Conservation (phyloP, 164 flowering plant genomes). For the Piper betle region DNA sequence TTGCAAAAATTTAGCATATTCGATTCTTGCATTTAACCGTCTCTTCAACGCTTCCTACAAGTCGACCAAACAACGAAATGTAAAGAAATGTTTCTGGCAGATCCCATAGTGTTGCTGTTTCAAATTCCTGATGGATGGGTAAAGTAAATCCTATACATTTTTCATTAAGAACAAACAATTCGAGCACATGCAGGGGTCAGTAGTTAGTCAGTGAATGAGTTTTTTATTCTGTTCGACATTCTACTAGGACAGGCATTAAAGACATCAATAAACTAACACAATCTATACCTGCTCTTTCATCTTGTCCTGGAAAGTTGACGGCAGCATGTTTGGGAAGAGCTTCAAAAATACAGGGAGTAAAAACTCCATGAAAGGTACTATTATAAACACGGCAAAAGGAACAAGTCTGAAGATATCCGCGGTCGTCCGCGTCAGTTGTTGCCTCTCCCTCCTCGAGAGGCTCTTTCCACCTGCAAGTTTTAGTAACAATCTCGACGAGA, state of each 20-base stretch:
- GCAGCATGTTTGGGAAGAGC: slow-evolving; percentile 92
- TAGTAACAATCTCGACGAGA: slow-evolving; percentile 53
- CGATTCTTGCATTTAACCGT: slow-evolving; percentile 77
- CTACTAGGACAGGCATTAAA: not conserved
- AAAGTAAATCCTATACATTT: too few species aligned
- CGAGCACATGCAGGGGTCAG: too few species aligned
- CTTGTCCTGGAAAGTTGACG: slow-evolving; percentile 95
- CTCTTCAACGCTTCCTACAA: slow-evolving; percentile 82
- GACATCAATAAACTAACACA: too few species aligned
- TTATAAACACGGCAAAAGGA: slow-evolving; percentile 79
- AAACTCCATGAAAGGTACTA: slow-evolving; percentile 95
- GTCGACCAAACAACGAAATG: slow-evolving; percentile 5
- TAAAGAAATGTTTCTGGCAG: not conserved
- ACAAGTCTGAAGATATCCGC: slow-evolving; percentile 91
- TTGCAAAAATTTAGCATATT: slow-evolving; percentile 93
- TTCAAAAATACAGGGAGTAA: slow-evolving; percentile 84
- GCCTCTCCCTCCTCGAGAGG: slow-evolving; percentile 89
- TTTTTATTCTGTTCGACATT: too few species aligned
- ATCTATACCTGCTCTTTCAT: slow-evolving; percentile 81
- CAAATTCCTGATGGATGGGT: not conserved
- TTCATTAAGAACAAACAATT: too few species aligned
- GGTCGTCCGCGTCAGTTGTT: slow-evolving; percentile 84
- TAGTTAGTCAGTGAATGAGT: too few species aligned
- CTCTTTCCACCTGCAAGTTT: slow-evolving; percentile 79
- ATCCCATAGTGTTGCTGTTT: not conserved